These are phyloP conservation scores for Naganishia sp. DNA, from an alignment of 1,284 basidiomycete species.

Conservation along the genomic window DNA sequence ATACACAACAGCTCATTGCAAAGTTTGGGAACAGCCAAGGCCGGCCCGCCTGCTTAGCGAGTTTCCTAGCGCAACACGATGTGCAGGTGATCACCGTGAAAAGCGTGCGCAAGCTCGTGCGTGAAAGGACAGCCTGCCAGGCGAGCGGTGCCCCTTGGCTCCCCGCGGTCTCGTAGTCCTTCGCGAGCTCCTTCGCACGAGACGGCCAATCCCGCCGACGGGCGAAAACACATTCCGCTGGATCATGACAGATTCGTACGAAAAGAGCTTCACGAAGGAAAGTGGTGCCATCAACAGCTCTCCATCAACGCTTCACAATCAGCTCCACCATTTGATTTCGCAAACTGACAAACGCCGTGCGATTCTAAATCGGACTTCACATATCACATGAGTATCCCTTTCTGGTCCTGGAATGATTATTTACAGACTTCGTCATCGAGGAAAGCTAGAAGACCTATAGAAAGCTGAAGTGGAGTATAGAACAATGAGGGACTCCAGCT, in stretches of 20 bases:
- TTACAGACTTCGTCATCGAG: too few relatives aligned
- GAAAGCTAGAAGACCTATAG: too few relatives aligned
- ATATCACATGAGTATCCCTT: too few relatives aligned
- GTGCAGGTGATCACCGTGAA: constrained; percentile 11
- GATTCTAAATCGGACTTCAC: too few relatives aligned
- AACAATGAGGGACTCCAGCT: too few relatives aligned
- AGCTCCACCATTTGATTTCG: too few relatives aligned
- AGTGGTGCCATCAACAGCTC: not conserved
- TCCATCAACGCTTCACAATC: not conserved
- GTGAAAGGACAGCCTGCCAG: constrained; percentile 1
- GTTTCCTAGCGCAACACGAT: constrained; percentile 4
- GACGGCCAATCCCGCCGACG: constrained; percentile 1
- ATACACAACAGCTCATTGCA: constrained; percentile 23
- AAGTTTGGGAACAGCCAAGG: constrained; percentile 23
- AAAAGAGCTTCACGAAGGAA: not conserved
- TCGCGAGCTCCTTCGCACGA: not conserved
- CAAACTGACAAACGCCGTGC: too few relatives aligned
- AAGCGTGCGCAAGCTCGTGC: not conserved
- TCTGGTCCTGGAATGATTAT: too few relatives aligned
- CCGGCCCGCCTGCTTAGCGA: too few relatives aligned
- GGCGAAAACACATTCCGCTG: constrained; percentile 11
- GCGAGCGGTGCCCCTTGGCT: constrained; percentile 14
- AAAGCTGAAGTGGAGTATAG: too few relatives aligned
- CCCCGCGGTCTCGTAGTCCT: not conserved
- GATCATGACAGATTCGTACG: constrained; percentile 6